Evolutionary conservation across 148 eudicot species (phyloP).

Genomic region (Vaccinium macrocarpon): DNA sequence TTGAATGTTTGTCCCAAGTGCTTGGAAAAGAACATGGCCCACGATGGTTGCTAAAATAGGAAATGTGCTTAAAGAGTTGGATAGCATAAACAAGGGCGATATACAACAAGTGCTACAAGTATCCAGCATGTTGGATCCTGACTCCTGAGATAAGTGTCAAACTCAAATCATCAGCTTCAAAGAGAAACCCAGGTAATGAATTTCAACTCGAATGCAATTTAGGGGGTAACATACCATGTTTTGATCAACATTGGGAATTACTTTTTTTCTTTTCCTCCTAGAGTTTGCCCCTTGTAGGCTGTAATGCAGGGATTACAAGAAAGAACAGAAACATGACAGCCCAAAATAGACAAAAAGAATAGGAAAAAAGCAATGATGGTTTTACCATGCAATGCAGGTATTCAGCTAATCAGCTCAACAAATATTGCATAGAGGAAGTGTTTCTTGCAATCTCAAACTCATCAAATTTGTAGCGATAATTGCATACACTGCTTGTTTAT

Average conservation of each 20-base stretch:
- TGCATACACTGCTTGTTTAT: constrained; percentile 1
- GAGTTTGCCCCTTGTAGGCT: too few relatives aligned
- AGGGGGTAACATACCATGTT: not conserved
- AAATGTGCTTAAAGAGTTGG: not conserved
- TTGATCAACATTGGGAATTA: not conserved
- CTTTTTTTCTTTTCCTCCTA: too few relatives aligned
- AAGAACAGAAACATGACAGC: not conserved
- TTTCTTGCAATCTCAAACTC: not conserved
- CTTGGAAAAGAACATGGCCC: too few relatives aligned
- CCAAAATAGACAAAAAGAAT: not conserved
- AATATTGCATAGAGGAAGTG: not conserved
- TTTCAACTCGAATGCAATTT: not conserved
- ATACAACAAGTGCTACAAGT: not conserved
- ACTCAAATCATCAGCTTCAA: not conserved
- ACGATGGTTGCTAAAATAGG: not conserved
- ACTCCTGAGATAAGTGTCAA: not conserved
- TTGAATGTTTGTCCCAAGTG: too few relatives aligned
- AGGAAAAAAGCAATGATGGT: not conserved
- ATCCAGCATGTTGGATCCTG: not conserved
- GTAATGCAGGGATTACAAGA: too few relatives aligned
- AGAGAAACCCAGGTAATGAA: not conserved
- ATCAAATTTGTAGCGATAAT: not conserved
- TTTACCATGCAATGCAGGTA: constrained; percentile 1
- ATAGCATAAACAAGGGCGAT: not conserved
- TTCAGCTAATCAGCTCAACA: constrained; percentile 5